Evolutionary conservation across 768 basidiomycete genomes (phyloP).

Genomic region (Pulveroboletus sp.): DNA sequence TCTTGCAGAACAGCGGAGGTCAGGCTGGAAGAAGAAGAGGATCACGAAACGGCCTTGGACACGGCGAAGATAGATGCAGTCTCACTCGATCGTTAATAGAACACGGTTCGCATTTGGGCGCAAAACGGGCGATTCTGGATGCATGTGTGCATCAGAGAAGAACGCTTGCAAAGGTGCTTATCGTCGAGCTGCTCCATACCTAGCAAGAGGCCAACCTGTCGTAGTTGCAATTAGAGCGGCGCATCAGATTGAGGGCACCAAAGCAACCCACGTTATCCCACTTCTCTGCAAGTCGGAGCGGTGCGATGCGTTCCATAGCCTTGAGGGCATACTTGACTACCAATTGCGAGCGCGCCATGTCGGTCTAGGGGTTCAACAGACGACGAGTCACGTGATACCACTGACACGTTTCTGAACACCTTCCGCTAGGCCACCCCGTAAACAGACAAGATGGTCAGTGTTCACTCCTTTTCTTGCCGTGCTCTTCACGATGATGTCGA

Average conservation of each 20-base stretch:
- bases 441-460: conserved; percentile 22
- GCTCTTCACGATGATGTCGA: conserved; percentile 1
- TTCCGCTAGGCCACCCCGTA: background rate
- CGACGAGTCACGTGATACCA: conserved; percentile 14
- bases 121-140: conserved; percentile 50
- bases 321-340: conserved; percentile 46
- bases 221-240: background rate
- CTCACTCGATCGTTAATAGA: conserved; percentile 70
- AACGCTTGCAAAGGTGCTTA: background rate
- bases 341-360: conserved; percentile 13
- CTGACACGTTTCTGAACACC: conserved; percentile 11
- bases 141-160: conserved; percentile 3
- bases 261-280: conserved; percentile 85
- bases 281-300: conserved; percentile 75
- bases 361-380: background rate
- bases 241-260: conserved; percentile 1
- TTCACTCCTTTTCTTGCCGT: background rate
- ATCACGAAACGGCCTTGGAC: conserved; percentile 17
- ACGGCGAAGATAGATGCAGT: background rate
- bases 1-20: conserved; percentile 68
- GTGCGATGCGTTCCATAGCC: conserved; percentile 83
- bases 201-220: conserved; percentile 68
- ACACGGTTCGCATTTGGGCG: conserved; percentile 45
- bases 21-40: conserved; percentile 43
- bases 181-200: conserved; percentile 38